Evolutionary conservation across 805 yeast species (phyloP), one percentile per base, ranked within the genome.

Genomic region (Nakazawaea ishiwadae): DNA sequence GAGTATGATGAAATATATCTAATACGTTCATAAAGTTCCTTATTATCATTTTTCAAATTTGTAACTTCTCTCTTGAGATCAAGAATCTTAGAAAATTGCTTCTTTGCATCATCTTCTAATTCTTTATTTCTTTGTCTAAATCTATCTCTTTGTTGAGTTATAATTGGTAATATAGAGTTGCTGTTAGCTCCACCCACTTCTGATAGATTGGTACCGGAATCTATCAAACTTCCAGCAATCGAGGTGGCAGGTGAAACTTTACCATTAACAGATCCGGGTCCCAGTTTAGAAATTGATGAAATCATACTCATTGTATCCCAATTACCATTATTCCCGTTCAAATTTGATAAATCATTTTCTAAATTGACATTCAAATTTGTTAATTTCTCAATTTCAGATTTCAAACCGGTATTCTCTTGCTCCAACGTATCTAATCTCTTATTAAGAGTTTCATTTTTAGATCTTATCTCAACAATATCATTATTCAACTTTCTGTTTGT

Each of bases 131-230:
- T 73, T n/a, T 77, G 73, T 52, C 95, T 79, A 68, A 90, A 89
- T 48, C 99, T 69, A 60, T 91, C 99, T 58, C 99, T 79, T 65
- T 91, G 99, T 55, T 91, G 90, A 11, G 96, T 89, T 21, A 93
- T 78, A 40, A 91, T 88, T 1, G 95, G 95, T 38, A 91, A 61
- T 21, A 90, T 77, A 4, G 79, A 73, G 77, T 45, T 56, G 56
- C 26, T 10, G 7, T 23, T 7, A 23, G 26, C 10, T 23, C 26
- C 26, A 23, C 26, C 26, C n/a, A n/a, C n/a, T n/a, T n/a, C n/a
- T n/a, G n/a, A n/a, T n/a, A n/a, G n/a, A n/a, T n/a, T n/a, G 19
- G 29, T 38, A 41, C 20, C 27, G 37, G 18, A 29, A 14, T 23
- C 53, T 46, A 29, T 48, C 43, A 47, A 44, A 10, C 67, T 66